phyloP scores from a whole-genome alignment of 305 asterid species.

The Rubia occidens region DNA sequence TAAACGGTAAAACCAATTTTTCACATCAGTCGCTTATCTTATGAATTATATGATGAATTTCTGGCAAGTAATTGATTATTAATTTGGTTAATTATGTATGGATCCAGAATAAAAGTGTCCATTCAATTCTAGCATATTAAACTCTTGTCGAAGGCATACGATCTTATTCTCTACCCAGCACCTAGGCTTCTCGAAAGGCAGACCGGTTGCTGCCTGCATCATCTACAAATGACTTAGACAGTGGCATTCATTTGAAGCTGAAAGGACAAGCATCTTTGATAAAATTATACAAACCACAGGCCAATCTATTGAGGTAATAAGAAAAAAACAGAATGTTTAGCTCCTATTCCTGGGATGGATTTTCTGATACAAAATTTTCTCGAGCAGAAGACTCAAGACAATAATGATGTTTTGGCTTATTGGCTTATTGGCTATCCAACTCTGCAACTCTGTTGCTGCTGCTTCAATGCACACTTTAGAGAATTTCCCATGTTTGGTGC shows the following conservation, averaged over 20 bases:
- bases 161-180: constrained; percentile 98
- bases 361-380: constrained; percentile 1
- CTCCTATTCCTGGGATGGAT: neutral
- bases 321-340: neutral
- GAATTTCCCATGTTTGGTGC: too few species aligned
- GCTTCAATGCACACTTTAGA: constrained; percentile 78
- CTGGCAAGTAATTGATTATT: neutral
- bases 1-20: too few species aligned
- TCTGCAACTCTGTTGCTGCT: constrained; percentile 86
- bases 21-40: neutral
- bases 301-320: constrained; percentile 79
- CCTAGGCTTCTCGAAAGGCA: constrained; percentile 85
- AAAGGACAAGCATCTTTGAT: constrained; percentile 91
- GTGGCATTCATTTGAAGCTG: constrained; percentile 97
- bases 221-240: constrained; percentile 97
- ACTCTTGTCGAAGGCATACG: neutral
- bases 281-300: constrained; percentile 93
- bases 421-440: constrained; percentile 94
- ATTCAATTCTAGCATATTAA: neutral
- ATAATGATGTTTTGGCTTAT: constrained; percentile 66
- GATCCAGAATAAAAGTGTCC: neutral
- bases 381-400: constrained; percentile 67
- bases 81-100: neutral
- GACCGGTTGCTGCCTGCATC: constrained; percentile 96
- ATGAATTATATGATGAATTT: neutral